A percentile compares a stretch with the other conserved stretches of the same genome.
phyloP scores from a whole-genome alignment of 495 filamentous ascomycete genomes.

The Penicillium turbatum region DNA sequence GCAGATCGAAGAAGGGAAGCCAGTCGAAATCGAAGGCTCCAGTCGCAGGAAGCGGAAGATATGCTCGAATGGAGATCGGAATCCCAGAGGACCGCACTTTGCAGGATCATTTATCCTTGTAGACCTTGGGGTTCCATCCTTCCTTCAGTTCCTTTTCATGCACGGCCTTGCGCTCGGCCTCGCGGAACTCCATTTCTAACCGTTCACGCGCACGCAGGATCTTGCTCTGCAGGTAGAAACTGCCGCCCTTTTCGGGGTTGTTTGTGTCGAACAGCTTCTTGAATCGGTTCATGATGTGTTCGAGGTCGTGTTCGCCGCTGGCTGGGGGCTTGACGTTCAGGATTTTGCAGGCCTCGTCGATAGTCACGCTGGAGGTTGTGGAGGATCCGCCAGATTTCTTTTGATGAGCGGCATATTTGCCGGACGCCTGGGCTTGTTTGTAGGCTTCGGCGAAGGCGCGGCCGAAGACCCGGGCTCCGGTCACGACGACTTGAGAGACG shows the following conservation, averaged over 20 bases:
- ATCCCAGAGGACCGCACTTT: background rate
- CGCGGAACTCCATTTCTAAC: slow-evolving; percentile 72
- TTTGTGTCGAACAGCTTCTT: slow-evolving; percentile 93
- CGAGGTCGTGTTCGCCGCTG: slow-evolving; percentile 68
- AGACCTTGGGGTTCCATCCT: slow-evolving; percentile 92
- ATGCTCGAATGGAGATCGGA: slow-evolving; percentile 6
- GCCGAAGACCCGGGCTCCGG: slow-evolving; percentile 84
- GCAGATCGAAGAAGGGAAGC: slow-evolving; percentile 7
- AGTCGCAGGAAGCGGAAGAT: slow-evolving; percentile 1
- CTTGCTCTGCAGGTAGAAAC: slow-evolving; percentile 98
- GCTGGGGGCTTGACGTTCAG: slow-evolving; percentile 90
- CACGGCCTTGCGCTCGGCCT: slow-evolving; percentile 45
- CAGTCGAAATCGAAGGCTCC: slow-evolving; percentile 2
- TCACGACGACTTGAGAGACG: slow-evolving; percentile 86
- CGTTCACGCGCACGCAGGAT: slow-evolving; percentile 84
- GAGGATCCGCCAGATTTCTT: slow-evolving; percentile 43
- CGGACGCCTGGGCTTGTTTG: slow-evolving; percentile 82
- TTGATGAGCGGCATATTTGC: slow-evolving; percentile 69
- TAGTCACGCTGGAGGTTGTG: slow-evolving; percentile 67
- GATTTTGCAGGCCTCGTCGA: slow-evolving; percentile 97
- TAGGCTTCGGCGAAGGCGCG: slow-evolving; percentile 90
- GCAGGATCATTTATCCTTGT: slow-evolving; percentile 67
- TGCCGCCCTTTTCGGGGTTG: slow-evolving; percentile 90
- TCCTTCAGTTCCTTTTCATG: slow-evolving; percentile 67
- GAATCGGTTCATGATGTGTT: slow-evolving; percentile 77